Evolutionary conservation across 305 asterid species (phyloP).

Genomic region (Rubia tinctorum): DNA sequence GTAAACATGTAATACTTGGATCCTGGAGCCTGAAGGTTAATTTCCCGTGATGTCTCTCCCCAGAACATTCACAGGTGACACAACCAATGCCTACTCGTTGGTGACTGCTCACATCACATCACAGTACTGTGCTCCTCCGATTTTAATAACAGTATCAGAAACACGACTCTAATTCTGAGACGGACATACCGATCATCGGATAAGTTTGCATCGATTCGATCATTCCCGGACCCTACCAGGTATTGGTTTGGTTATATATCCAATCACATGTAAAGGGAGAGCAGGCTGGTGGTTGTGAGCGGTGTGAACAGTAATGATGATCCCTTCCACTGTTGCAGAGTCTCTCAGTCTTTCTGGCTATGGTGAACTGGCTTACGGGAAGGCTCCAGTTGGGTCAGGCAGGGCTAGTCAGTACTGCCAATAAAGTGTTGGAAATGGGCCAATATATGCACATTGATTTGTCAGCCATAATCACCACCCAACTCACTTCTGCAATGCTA

Average conservation of each 20-base stretch:
- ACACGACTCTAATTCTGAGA: background rate
- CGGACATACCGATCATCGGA: background rate
- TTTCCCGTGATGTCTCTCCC: slow-evolving; percentile 3
- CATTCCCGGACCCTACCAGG: background rate
- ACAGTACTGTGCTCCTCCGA: background rate
- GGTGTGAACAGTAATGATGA: background rate
- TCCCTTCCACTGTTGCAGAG: background rate
- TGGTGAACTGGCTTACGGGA: slow-evolving; percentile 8
- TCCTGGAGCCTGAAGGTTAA: background rate
- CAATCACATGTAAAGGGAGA: background rate
- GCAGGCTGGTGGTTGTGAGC: background rate
- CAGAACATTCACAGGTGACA: background rate
- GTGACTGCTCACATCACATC: background rate
- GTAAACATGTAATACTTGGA: slow-evolving; percentile 2
- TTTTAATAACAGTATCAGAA: background rate
- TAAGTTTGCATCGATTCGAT: too few species aligned
- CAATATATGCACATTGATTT: slow-evolving; percentile 18
- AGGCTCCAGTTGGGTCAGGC: background rate
- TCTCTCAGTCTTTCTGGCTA: background rate
- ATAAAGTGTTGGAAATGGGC: slow-evolving; percentile 17
- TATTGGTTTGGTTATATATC: background rate
- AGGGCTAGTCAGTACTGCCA: slow-evolving; percentile 7
- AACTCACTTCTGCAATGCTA: slow-evolving; percentile 7
- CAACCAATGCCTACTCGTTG: slow-evolving; percentile 6
- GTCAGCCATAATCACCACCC: slow-evolving; percentile 7